Evolutionary conservation across 768 basidiomycete genomes (phyloP), one percentile per base, ranked within the genome.

Genomic region (Trametes gibbosa): DNA sequence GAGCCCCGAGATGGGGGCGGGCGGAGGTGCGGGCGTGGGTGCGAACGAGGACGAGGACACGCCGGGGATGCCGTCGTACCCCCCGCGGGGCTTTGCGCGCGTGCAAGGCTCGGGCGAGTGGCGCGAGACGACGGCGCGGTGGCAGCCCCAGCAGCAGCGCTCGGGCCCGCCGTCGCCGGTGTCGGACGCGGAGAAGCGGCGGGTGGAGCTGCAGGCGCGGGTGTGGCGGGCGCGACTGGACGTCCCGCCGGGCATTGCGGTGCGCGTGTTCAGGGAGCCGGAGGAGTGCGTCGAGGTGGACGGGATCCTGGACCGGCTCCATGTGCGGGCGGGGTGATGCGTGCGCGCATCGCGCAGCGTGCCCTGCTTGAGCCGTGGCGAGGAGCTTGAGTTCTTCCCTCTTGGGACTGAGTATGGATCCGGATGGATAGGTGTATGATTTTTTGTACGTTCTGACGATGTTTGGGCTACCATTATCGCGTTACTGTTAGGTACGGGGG

Each of bases 191-290:
- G 87, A 87, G 65, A 82, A 74, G 72, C 82, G 74, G 73, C 75
- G 83, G 60, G 62, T 69, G 58, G 83, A 84, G 29, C 65, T 92
- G 65, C 88, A 92, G 74, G 71, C 70, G 63, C 75, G 90, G 32
- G 79, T 92, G 53, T 83, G 83, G 73, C 76, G 73, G 58, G 89
- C 88, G 25, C 74, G 88, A 54, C 76, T 74, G 62, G 72, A 79
- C 67, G 81, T 90, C 66, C 86, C 88, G 5, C 64, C 70, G 29
- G 74, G 82, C 62, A 76, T 90, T 10, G 71, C 75, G 19, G 70
- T 92, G 66, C 79, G 89, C 52, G 69, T 92, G 25, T 93, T 93
- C 69, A 79, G 83, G 64, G 71, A 82, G 41, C 86, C 91, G 10
- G 73, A 65, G 62, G 89, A 93, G 65, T 92, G 90, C 68, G 76